Conservation (phyloP, 345 rosid genomes). For the Jatropha curcas region DNA sequence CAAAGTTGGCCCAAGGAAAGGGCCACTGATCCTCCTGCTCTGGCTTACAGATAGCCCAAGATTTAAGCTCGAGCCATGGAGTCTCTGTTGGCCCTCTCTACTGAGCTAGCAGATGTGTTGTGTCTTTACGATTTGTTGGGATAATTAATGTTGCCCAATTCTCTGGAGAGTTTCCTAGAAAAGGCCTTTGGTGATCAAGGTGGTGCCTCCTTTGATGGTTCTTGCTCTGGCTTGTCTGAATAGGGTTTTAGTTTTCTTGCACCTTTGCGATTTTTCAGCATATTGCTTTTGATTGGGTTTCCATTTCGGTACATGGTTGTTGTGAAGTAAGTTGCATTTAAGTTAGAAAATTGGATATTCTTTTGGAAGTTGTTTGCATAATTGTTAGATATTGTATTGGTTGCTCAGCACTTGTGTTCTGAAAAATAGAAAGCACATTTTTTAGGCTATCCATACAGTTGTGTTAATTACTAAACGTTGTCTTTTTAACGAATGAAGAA, state of each 20-base stretch:
- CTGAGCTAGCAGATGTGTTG: constrained; percentile 30
- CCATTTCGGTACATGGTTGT: background rate
- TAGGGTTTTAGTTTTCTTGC: background rate
- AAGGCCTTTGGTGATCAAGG: constrained; percentile 32
- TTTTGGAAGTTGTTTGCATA: background rate
- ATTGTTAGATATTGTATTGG: background rate
- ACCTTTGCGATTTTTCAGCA: background rate
- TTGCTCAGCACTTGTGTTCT: background rate
- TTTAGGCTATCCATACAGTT: background rate
- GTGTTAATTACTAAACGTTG: background rate
- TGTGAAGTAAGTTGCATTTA: background rate
- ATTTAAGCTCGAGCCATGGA: constrained; percentile 56
- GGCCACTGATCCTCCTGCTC: constrained; percentile 60
- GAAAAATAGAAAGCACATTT: background rate
- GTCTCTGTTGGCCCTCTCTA: constrained; percentile 27
- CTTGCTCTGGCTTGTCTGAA: constrained; percentile 32
- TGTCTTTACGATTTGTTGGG: constrained; percentile 37
- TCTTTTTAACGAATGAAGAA: background rate
- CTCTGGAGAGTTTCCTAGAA: constrained; percentile 37
- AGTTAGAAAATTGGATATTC: background rate
- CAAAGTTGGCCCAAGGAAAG: constrained; percentile 65
- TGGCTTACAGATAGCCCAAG: constrained; percentile 65
- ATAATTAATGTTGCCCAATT: constrained; percentile 32
- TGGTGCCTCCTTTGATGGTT: constrained; percentile 27
- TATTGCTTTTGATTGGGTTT: background rate